A percentile compares a stretch with the other conserved stretches of the same genome.
Evolutionary conservation across 495 filamentous ascomycete species (phyloP).

Genomic region (Bathelium albidoporum): DNA sequence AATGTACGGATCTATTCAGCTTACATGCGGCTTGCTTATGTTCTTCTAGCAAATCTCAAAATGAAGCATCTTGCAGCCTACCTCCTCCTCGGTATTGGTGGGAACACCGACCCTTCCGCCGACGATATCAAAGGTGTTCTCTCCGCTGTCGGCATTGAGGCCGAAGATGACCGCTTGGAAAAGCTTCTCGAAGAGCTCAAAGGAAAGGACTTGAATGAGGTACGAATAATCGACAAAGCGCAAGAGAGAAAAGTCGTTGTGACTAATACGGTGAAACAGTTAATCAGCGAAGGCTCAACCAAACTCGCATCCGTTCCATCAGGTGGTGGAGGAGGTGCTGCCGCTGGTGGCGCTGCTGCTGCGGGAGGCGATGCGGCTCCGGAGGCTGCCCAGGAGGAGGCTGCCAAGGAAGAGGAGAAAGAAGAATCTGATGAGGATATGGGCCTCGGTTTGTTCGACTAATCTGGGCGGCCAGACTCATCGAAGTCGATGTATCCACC

Average conservation of each 20-base stretch:
- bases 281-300: conserved; percentile 78
- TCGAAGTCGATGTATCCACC: not conserved
- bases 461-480: conserved; percentile 40
- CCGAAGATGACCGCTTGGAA: conserved; percentile 74
- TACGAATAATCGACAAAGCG: conserved; percentile 32
- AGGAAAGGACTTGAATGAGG: conserved; percentile 96
- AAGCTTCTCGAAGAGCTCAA: conserved; percentile 83
- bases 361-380: conserved; percentile 58
- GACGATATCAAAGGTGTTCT: conserved; percentile 85
- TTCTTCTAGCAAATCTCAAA: conserved; percentile 42
- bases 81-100: conserved; percentile 88
- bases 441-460: conserved; percentile 99
- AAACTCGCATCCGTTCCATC: conserved; percentile 98
- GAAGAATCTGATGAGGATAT: conserved; percentile 99
- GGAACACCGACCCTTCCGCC: conserved; percentile 82
- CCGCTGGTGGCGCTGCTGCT: conserved; percentile 53
- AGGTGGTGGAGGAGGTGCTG: conserved; percentile 67
- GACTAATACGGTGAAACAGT: conserved; percentile 38
- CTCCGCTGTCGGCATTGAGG: conserved; percentile 89
- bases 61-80: conserved; percentile 99
- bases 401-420: conserved; percentile 58
- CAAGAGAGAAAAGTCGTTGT: not conserved
- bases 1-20: not conserved
- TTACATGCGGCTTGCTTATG: not conserved
- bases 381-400: conserved; percentile 63